Base-by-base conservation (phyloP, 2,329 filamentous ascomycete genomes). In the Fusarium clavum region DNA sequence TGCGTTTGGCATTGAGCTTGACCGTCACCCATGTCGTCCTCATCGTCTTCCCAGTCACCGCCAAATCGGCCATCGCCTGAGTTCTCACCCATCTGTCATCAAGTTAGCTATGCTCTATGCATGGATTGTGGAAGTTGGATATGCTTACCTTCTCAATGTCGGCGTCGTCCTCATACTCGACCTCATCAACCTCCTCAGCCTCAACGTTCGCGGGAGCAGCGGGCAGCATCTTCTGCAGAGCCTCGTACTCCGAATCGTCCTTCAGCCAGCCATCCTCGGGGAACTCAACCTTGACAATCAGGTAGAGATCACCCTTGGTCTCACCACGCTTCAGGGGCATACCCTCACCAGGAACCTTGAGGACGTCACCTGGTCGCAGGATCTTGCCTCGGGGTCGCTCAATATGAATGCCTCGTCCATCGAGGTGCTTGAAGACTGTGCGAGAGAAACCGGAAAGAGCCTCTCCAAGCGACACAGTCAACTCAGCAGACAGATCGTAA, bases 251-350 rank as follows among this genome's bases (percentile, higher is more conserved):
- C 14, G 88, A 87, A n/a, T 93, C 88, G 60, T 92, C 87, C 70
- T 88, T 84, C 61, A 94, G 84, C 94, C 94, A 98, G 27, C 90
- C 92, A 74, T 95, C 90, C 73, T 94, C 90, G 4, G 96, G 96
- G 83, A 98, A 98, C 57, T 93, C 88, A 68, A 99, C 87, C 75
- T 96, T 91, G 70, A 98, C 91, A 40, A 92, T 83, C 44, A 99
- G 85, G 81, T 95, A 99, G 20, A 99, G 83, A 76, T 98, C 94
- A 45, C 96, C 96, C 78, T 90, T 94, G 7, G 83, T 77, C 41
- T 99, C 96, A 69, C 91, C 93, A 61, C 91, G 90, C 86, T 98
- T 98, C 73, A 91, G 81, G 3, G 96, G 96, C 96, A 99, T 99
- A 64, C 96, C 96, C 83, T 99, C 96, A 27, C 94, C 94, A 4